Conservation (phyloP, 2,329 filamentous ascomycete species). For the Nectriaceae sp. region DNA sequence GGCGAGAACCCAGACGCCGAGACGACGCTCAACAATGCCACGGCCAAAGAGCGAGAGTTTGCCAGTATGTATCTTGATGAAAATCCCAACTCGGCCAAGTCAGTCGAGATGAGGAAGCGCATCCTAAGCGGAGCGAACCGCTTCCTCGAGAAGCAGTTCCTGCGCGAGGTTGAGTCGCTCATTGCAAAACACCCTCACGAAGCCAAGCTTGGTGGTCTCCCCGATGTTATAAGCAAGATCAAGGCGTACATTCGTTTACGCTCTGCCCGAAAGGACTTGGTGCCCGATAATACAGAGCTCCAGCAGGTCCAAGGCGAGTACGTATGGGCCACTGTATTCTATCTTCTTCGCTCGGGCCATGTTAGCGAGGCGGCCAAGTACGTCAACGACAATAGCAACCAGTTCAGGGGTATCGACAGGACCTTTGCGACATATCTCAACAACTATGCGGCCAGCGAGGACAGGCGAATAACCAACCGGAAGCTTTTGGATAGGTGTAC, state of each 20-base stretch:
- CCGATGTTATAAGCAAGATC: conserved; percentile 86
- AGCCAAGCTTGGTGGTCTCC: conserved; percentile 85
- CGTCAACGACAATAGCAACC: conserved; percentile 74
- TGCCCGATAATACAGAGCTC: conserved; percentile 76
- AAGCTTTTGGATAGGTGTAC: conserved; percentile 86
- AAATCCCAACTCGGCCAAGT: conserved; percentile 62
- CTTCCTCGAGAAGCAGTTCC: conserved; percentile 82
- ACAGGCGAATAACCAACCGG: conserved; percentile 70
- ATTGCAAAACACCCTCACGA: conserved; percentile 85
- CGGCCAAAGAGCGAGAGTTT: conserved; percentile 75
- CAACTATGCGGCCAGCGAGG: conserved; percentile 75
- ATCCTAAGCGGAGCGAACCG: conserved; percentile 78
- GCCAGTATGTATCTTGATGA: conserved; percentile 77
- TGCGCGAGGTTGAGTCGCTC: conserved; percentile 72
- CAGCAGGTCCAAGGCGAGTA: conserved; percentile 81
- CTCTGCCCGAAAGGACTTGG: conserved; percentile 78
- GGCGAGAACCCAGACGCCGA: conserved; percentile 67
- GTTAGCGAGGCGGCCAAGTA: conserved; percentile 84
- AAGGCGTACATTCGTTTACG: conserved; percentile 88
- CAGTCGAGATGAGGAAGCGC: conserved; percentile 70
- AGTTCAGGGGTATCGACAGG: conserved; percentile 88
- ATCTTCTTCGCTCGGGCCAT: conserved; percentile 82
- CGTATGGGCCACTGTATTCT: conserved; percentile 94
- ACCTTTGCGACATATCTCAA: conserved; percentile 88
- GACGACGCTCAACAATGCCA: conserved; percentile 60